Evolutionary conservation across 2,329 filamentous ascomycete species (phyloP), one percentile per base, ranked within the genome.

Genomic region (Lachnellula arida): DNA sequence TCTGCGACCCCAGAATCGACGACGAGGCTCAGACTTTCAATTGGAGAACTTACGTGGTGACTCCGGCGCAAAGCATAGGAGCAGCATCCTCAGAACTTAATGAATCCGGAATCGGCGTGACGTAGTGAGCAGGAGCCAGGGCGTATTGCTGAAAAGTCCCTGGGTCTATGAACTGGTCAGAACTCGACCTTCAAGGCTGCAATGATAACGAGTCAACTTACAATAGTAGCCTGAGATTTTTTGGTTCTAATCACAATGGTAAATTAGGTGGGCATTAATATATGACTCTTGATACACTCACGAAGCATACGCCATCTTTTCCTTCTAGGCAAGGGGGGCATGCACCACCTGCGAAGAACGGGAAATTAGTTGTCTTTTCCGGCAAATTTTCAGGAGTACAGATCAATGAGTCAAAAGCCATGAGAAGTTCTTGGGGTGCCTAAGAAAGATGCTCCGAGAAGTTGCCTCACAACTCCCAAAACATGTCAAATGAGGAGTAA

Each of bases 61-160:
- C 77, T 28, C 85, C 86, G 14, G 84, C 85, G 69, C 85, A 88
- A 51, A 87, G 77, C 73, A 88, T 78, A 0, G 85, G 86, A 1
- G 86, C 86, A 0, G 86, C 86, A 23, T 76, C 75, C 50, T 80
- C 84, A 9, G 80, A 83, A 43, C 76, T 70, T 17, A 89, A 71
- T 3, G 69, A 72, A 4, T 86, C 84, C 2, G 86, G 86, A 62
- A 89, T 87, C 2, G 84, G 84, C 0, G 86, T 88, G 2, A 88
- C 85, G 68, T 89, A 88, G 71, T 80, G 79, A 3, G 85, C 85
- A 9, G 83, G 82, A 0, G 78, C 80, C 15, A 86, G 67, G 17
- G 80, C 79, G 65, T 88, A 89, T 71, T 88, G 84, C 67, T 88
- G 86, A 68, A 88, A 89, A n/a, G 85, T 89, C 39, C 86, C 86